Conservation (phyloP, 345 rosid species). For the Anastatica hierochuntica region DNA sequence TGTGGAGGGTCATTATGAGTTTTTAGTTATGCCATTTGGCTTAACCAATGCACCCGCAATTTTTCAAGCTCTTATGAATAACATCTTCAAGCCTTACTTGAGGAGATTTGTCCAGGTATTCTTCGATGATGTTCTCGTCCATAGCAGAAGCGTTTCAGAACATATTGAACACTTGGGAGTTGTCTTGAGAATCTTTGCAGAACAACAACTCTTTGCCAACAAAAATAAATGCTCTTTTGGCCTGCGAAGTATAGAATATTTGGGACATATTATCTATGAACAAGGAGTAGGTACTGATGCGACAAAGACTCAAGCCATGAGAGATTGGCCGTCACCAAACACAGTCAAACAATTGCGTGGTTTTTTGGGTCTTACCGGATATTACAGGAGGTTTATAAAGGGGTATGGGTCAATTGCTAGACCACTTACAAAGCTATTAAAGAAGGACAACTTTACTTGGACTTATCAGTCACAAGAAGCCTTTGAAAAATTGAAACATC, state of each 20-base stretch:
- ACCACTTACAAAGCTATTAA: neutral
- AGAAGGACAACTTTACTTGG: neutral
- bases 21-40: neutral
- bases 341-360: neutral
- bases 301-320: neutral
- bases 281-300: neutral
- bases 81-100: neutral
- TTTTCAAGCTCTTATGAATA: neutral
- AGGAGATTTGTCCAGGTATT: neutral
- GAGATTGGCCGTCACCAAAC: accelerated
- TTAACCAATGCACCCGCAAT: neutral
- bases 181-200: neutral
- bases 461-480: neutral
- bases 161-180: neutral
- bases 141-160: too few relatives aligned
- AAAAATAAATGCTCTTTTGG: too few relatives aligned
- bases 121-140: neutral
- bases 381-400: neutral
- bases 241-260: too few relatives aligned
- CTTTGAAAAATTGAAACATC: neutral
- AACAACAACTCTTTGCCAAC: neutral
- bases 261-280: neutral
- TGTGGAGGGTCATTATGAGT: neutral
- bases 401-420: neutral
- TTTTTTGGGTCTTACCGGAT: neutral